Percentiles rank a stretch among this genome's conserved stretches.
Conservation (phyloP, 2,329 filamentous ascomycete species). For the Neonectria sp. region DNA sequence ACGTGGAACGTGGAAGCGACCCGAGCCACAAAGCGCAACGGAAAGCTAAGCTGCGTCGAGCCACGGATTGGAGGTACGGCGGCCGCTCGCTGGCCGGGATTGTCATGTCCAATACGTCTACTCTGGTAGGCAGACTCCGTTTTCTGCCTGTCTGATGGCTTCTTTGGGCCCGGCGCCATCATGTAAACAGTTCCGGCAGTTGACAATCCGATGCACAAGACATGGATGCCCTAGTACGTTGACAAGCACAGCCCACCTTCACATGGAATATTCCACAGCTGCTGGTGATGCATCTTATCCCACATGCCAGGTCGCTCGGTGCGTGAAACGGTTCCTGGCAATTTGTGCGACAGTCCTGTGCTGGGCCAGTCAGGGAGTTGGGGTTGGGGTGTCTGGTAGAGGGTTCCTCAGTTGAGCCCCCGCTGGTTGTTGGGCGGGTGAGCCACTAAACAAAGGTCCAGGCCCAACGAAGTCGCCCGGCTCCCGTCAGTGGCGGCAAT, state of each 20-base stretch:
- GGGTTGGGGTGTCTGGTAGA: background rate
- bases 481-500: background rate
- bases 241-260: background rate
- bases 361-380: background rate
- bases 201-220: background rate
- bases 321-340: background rate
- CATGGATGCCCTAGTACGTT: background rate
- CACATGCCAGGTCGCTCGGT: background rate
- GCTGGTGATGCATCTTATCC: background rate
- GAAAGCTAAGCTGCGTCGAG: constrained; percentile 1
- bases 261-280: background rate
- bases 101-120: background rate
- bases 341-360: background rate
- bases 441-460: background rate
- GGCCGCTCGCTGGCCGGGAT: background rate
- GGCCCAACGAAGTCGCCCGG: background rate
- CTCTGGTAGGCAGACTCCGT: background rate
- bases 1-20: background rate
- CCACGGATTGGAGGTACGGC: background rate
- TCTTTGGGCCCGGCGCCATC: background rate
- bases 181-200: background rate
- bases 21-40: background rate
- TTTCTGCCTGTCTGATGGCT: background rate
- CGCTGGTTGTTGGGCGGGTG: background rate
- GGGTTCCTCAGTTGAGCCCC: too few species aligned